Evolutionary conservation across 225 moss, liverwort and hornwort genomes (phyloP).

Genomic region (Climacium dendroides): DNA sequence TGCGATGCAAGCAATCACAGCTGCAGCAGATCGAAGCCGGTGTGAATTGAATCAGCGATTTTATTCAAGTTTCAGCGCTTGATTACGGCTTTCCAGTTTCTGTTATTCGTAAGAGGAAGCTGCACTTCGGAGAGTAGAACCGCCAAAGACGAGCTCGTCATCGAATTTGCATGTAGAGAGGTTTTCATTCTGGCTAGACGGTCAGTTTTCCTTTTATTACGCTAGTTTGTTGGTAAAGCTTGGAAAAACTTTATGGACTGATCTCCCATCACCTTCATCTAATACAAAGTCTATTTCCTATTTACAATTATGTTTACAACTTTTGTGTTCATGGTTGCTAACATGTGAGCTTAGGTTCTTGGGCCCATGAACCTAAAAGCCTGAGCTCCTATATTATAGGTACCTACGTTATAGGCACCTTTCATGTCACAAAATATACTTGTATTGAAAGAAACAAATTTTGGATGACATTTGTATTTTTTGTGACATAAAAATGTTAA

Average conservation of each 20-base stretch:
- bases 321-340: too few relatives aligned
- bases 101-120: slow-evolving; percentile 1
- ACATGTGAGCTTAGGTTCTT: too few relatives aligned
- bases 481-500: not conserved
- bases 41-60: not conserved
- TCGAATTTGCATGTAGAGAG: slow-evolving; percentile 24
- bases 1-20: not conserved
- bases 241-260: not conserved
- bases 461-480: not conserved
- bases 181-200: not conserved
- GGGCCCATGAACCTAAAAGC: too few relatives aligned
- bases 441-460: not conserved
- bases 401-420: too few relatives aligned
- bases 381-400: too few relatives aligned
- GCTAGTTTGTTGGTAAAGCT: not conserved
- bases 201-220: not conserved
- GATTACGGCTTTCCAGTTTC: not conserved
- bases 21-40: not conserved
- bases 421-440: too few relatives aligned
- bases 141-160: slow-evolving; percentile 26
- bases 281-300: not conserved
- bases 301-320: fast-evolving
- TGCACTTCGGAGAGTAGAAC: slow-evolving; percentile 32
- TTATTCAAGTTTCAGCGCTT: not conserved
- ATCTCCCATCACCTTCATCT: not conserved